Conservation (phyloP, 768 basidiomycete species). For the Tylopilus subfusipes region DNA sequence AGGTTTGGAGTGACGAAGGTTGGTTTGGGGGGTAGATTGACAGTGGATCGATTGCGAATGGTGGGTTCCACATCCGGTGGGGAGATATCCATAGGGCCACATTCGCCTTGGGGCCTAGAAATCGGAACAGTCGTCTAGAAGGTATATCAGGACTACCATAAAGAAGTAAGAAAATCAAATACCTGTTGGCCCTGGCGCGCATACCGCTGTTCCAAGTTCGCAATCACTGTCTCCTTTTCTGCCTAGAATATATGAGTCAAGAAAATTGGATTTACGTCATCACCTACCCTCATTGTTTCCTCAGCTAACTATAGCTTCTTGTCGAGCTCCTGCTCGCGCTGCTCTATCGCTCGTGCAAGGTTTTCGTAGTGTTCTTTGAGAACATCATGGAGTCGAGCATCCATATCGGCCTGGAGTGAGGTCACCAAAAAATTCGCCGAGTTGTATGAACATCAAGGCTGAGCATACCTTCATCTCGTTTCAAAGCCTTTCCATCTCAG, state of each 20-base stretch:
- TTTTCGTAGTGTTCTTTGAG: background rate
- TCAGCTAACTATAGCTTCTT: background rate
- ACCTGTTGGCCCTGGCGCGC: background rate
- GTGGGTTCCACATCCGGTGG: background rate
- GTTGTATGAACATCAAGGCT: background rate
- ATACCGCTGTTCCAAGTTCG: background rate
- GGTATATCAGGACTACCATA: too few relatives aligned
- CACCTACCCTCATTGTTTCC: too few relatives aligned
- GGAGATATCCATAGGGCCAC: background rate
- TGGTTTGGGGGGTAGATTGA: too few relatives aligned
- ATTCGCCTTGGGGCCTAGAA: background rate
- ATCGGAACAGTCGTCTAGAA: too few relatives aligned
- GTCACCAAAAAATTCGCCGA: background rate
- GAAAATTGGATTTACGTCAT: background rate
- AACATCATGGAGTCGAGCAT: background rate
- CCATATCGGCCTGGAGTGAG: background rate
- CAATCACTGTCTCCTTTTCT: background rate
- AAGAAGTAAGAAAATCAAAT: too few relatives aligned
- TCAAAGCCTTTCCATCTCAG: background rate
- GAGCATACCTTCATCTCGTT: background rate
- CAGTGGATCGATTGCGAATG: too few relatives aligned
- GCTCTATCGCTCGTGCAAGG: background rate
- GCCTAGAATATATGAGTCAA: background rate
- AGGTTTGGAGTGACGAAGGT: background rate
- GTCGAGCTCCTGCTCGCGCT: background rate